A percentile compares a stretch with the other conserved stretches of the same genome.
Conservation (phyloP, 257 asterid species). For the Anisodus tanguticus region DNA sequence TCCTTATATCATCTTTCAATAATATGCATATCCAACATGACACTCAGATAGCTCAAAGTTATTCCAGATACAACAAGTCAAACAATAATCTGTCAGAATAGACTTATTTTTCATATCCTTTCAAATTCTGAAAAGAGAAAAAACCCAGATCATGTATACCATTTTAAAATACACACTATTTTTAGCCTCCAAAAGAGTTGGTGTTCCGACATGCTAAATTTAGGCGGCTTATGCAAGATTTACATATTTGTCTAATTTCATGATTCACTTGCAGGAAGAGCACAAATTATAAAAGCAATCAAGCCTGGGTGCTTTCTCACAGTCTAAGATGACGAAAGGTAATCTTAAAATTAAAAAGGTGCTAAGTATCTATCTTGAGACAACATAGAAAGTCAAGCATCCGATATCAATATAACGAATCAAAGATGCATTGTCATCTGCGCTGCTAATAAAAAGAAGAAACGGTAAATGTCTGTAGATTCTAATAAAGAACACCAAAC, state of each 20-base stretch:
- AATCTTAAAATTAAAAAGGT: not conserved
- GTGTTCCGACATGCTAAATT: not conserved
- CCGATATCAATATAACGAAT: not conserved
- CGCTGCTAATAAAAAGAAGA: not conserved
- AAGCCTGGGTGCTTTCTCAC: not conserved
- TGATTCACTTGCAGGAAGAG: slow-evolving; percentile 1
- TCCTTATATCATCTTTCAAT: not conserved
- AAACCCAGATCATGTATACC: not conserved
- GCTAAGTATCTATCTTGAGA: not conserved
- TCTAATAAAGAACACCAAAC: not conserved
- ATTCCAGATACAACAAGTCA: not conserved
- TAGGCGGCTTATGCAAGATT: not conserved
- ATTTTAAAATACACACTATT: not conserved
- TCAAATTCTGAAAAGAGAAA: not conserved
- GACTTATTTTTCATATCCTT: slow-evolving; percentile 9
- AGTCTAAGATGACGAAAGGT: not conserved
- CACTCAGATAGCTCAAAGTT: not conserved
- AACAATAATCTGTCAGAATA: not conserved
- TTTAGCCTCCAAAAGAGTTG: not conserved
- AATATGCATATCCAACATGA: not conserved
- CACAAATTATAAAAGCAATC: not conserved
- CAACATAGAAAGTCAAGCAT: not conserved
- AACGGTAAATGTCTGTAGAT: not conserved
- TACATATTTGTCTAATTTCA: not conserved
- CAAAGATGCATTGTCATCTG: not conserved